Base-by-base conservation (phyloP, 1,139 yeast genomes). In the Diutina rugosa region DNA sequence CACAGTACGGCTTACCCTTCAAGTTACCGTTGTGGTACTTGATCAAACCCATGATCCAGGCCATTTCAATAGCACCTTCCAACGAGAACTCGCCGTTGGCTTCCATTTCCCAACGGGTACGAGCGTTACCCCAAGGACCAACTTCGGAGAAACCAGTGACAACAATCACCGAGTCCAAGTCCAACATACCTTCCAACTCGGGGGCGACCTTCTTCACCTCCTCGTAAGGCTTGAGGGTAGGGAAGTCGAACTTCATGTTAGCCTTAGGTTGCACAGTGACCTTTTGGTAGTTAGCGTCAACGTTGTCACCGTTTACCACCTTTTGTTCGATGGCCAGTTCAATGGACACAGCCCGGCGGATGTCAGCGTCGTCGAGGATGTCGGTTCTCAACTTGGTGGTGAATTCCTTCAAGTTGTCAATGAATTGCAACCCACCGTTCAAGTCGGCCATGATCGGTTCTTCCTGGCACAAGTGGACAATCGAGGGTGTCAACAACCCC, bases 81-180 rank as follows among this genome's bases (percentile, higher is more conserved):
- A 93, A 78, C n/a, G 98, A 91, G 73, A 93, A 93, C 68, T 88
- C 90, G 66, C 99, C 99, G 60, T 73, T 64, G 57, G 97, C 89
- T 77, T 93, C 99, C 96, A 93, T 93, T 74, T 93, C 98, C 99
- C 99, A 93, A 80, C 99, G 85, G 60, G 99, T 93, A 81, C 98
- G 88, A 54, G 99, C 76, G 71, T 91, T 90, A 82, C 99, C 99
- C 97, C 97, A 95, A 69, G 99, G 99, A 69, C 97, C 95, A 64
- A 93, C 98, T 77, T 93, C 99, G 62, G 97, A 79, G 77, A 91
- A 93, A 74, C 99, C 99, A 56, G 99, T 91, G 59, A 91, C 91
- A 61, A 93, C 99, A 63, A 91, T 81, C 60, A 90, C 93, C 65
- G 84, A 84, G 69, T 90, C 97, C 69, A 91, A 84, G 69, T 93